Evolutionary conservation across 1,284 basidiomycete genomes (phyloP).

Genomic region (Cutaneotrichosporon sp.): DNA sequence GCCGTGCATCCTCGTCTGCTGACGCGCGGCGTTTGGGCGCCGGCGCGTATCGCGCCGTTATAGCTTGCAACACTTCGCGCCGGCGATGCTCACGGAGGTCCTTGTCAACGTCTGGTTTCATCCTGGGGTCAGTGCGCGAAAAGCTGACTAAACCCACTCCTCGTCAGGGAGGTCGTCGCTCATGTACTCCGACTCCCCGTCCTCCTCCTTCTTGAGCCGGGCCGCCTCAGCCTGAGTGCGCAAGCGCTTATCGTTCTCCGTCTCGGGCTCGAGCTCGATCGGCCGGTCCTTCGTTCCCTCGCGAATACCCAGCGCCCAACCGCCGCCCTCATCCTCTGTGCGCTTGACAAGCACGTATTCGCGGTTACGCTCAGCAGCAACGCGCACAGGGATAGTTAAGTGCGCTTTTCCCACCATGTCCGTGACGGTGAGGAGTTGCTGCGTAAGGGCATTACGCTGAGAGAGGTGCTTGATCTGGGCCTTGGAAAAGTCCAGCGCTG

Average conservation of each 20-base stretch:
- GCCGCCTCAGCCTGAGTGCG: conserved; percentile 8
- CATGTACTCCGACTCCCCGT: conserved; percentile 32
- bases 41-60: conserved; percentile 56
- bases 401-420: conserved; percentile 83
- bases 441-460: conserved; percentile 85
- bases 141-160: conserved; percentile 1
- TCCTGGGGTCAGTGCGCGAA: not conserved
- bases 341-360: conserved; percentile 93
- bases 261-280: conserved; percentile 60
- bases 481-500: conserved; percentile 89
- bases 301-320: conserved; percentile 87
- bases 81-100: conserved; percentile 65
- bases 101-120: conserved; percentile 50
- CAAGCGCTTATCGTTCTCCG: conserved; percentile 18
- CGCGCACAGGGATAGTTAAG: conserved; percentile 81
- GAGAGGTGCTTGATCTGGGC: conserved; percentile 88
- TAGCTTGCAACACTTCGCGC: conserved; percentile 61
- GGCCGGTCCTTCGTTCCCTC: conserved; percentile 74
- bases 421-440: conserved; percentile 88
- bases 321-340: conserved; percentile 67
- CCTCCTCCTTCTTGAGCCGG: conserved; percentile 3
- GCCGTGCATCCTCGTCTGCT: not conserved
- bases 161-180: conserved; percentile 9
- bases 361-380: conserved; percentile 88
- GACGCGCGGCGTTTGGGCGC: conserved; percentile 24